Conservation (phyloP, 2,329 filamentous ascomycete genomes). For the Cladorrhinum sp. region DNA sequence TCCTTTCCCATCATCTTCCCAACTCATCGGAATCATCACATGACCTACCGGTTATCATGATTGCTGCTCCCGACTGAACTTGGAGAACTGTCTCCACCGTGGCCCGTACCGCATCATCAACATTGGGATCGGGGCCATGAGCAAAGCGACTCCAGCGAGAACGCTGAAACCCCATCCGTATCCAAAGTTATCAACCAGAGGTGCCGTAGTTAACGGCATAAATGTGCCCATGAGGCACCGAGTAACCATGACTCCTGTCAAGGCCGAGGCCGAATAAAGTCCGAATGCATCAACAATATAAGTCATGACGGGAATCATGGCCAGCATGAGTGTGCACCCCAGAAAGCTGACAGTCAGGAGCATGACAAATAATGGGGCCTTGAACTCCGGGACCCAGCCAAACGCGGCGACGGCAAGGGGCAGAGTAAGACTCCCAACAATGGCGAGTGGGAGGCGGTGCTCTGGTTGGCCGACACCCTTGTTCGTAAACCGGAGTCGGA, state of each 20-base stretch:
- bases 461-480: constrained; percentile 47
- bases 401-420: constrained; percentile 46
- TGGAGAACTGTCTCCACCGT: constrained; percentile 49
- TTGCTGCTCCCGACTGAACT: constrained; percentile 43
- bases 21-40: constrained; percentile 30
- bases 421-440: constrained; percentile 45
- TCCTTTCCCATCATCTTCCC: constrained; percentile 17
- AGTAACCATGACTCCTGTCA: constrained; percentile 55
- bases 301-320: constrained; percentile 49
- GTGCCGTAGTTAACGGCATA: constrained; percentile 49
- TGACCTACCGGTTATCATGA: too few species aligned
- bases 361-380: constrained; percentile 41
- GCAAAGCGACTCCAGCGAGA: constrained; percentile 41
- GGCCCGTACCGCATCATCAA: constrained; percentile 50
- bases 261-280: constrained; percentile 53
- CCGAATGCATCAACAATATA: constrained; percentile 59
- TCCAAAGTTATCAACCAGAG: constrained; percentile 47
- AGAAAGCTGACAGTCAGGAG: constrained; percentile 44
- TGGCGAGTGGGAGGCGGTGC: constrained; percentile 51
- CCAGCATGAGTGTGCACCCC: constrained; percentile 45
- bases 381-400: constrained; percentile 49
- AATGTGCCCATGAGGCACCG: constrained; percentile 57
- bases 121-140: constrained; percentile 50
- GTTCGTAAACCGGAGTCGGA: constrained; percentile 41
- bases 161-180: constrained; percentile 51